phyloP scores from a whole-genome alignment of 2,329 filamentous ascomycete genomes.

The Aureobasidium sp. region DNA sequence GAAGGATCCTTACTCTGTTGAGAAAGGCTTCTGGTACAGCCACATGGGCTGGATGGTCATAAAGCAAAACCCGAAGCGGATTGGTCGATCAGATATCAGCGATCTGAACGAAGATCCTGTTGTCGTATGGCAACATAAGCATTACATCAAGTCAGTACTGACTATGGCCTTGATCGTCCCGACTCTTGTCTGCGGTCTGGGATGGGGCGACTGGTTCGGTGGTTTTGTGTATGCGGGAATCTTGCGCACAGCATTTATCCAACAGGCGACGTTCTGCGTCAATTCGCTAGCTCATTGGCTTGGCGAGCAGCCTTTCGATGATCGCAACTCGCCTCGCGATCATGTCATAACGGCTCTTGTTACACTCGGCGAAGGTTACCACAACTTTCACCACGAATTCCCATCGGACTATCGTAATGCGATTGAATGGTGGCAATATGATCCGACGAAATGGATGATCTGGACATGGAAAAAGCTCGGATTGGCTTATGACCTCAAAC shows the following conservation, averaged over 20 bases:
- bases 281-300: slow-evolving; percentile 92
- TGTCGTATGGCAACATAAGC: slow-evolving; percentile 79
- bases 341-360: slow-evolving; percentile 80
- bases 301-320: slow-evolving; percentile 85
- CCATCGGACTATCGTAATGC: slow-evolving; percentile 89
- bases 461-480: slow-evolving; percentile 77
- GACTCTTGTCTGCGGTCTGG: slow-evolving; percentile 64
- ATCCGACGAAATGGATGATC: slow-evolving; percentile 87
- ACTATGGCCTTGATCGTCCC: slow-evolving; percentile 73
- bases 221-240: slow-evolving; percentile 82
- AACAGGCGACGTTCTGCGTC: slow-evolving; percentile 90
- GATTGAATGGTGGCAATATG: slow-evolving; percentile 85
- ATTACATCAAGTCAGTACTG: slow-evolving; percentile 75
- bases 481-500: slow-evolving; percentile 79
- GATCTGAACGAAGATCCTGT: slow-evolving; percentile 81
- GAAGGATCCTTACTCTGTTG: slow-evolving; percentile 85
- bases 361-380: slow-evolving; percentile 82
- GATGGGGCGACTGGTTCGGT: slow-evolving; percentile 74
- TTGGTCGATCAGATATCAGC: slow-evolving; percentile 80
- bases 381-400: slow-evolving; percentile 96
- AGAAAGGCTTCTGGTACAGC: slow-evolving; percentile 78
- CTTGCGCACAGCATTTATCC: slow-evolving; percentile 79
- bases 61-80: slow-evolving; percentile 86
- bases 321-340: slow-evolving; percentile 84
- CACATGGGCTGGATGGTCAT: slow-evolving; percentile 88